Conservation (phyloP, 495 filamentous ascomycete species). For the Penicillium turbatum region DNA sequence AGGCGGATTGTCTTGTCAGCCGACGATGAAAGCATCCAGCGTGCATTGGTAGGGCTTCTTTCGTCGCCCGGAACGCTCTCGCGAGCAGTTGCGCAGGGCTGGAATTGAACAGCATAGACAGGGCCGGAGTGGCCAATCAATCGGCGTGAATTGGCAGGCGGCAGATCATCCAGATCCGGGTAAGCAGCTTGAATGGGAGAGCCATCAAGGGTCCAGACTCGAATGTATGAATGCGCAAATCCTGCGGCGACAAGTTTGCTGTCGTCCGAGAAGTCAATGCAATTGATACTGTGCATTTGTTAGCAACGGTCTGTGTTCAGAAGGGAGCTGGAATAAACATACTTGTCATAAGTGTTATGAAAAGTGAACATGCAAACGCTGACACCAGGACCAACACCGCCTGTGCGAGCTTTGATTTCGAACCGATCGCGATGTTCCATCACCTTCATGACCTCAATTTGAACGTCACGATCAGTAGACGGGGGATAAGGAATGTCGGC, state of each 20-base stretch:
- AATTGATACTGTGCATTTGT: slow-evolving; percentile 63
- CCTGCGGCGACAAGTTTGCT: slow-evolving; percentile 78
- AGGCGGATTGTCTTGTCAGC: slow-evolving; percentile 82
- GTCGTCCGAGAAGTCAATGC: slow-evolving; percentile 90
- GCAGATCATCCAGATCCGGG: slow-evolving; percentile 34
- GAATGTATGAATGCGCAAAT: slow-evolving; percentile 89
- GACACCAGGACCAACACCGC: slow-evolving; percentile 72
- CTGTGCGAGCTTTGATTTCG: slow-evolving; percentile 72
- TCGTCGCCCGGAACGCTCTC: slow-evolving; percentile 43
- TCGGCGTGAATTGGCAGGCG: slow-evolving; percentile 65
- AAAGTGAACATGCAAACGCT: slow-evolving; percentile 96
- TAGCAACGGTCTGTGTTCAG: slow-evolving; percentile 11
- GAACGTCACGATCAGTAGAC: slow-evolving; percentile 79
- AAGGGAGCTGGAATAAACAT: slow-evolving; percentile 1
- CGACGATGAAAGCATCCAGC: slow-evolving; percentile 79
- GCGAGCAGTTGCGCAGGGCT: slow-evolving; percentile 61
- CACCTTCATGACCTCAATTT: slow-evolving; percentile 92
- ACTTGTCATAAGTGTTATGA: slow-evolving; percentile 91
- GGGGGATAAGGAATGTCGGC: slow-evolving; percentile 79
- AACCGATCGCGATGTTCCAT: slow-evolving; percentile 89
- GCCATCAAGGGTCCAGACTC: slow-evolving; percentile 85
- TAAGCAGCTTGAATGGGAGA: slow-evolving; percentile 53
- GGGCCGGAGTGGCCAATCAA: slow-evolving; percentile 89
- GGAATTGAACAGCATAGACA: slow-evolving; percentile 85
- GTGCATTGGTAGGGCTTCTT: slow-evolving; percentile 56